Base-by-base conservation (phyloP, 495 filamentous ascomycete species). In the Penicillium ucsense region DNA sequence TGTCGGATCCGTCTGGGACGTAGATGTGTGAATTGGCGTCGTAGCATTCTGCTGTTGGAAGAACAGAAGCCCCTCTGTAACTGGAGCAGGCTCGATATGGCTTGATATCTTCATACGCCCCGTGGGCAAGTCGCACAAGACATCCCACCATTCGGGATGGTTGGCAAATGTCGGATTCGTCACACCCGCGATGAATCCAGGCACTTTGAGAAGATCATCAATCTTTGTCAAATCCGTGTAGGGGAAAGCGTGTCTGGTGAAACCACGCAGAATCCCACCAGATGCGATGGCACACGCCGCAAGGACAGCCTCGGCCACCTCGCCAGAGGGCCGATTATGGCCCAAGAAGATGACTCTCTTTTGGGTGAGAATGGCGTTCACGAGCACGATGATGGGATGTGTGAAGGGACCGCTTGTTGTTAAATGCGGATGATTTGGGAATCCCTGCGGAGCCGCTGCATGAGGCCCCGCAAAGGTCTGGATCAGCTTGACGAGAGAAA, bases 201-300 rank as follows among this genome's bases (percentile, higher is more conserved):
- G 90, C 2, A 99, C 94, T 51, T 88, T 86, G 31, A 97, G 75
- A 5, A 99, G 78, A 61, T 97, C 92, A 54, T 99, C 92, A 41
- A 99, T 88, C 64, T 99, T 99, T 38, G 88, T 94, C 20, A 99
- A 76, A 64, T 99, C 92, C 5, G 92, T 99, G 61, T 99, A 99
- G 5, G 92, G 92, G 60, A 99, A 99, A 9, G 94, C 94, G 69
- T 95, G 87, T n/a, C 92, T 81, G 12, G 89, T 95, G 66, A 97
- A 97, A 27, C 94, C 92, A 37, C 88, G 73, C 11, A 99, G 72
- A n/a, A 95, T 74, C 27, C 94, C 92, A n/a, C 92, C 94, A 28
- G 89, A 95, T 20, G 86, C 90, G 31, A 99, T 76, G 4, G 92
- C 87, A 63, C 91, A 97, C 1, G 91, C 89, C 2, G 87, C 92